Evolutionary conservation across 2,329 filamentous ascomycete species (phyloP), one percentile per base, ranked within the genome.

Genomic region (Amauroascus niger): DNA sequence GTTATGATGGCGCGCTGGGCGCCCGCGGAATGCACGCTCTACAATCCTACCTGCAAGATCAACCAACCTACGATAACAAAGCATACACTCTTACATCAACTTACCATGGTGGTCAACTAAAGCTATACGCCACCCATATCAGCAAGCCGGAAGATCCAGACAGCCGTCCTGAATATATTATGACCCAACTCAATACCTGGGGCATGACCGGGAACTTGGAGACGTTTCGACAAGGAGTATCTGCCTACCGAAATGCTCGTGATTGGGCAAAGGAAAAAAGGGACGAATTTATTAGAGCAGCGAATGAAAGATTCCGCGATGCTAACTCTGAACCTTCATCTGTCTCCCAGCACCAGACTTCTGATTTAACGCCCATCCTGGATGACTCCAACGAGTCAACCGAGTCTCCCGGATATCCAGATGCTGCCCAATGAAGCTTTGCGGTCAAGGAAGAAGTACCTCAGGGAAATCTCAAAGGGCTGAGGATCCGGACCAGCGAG

Each of bases 181-280:
- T 49, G 45, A 57, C 56, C 14, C 49, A 45, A 52, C 3, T 73
- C 1, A 51, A 56, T 0, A 37, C 22, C 1, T 73, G 39, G 28
- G 54, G 1, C 1, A 55, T 74, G 60, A 69, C 63, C 1, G 55
- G 44, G 14, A 57, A 57, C 46, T 14, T 44, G 2, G 59, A 70
- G 2, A 59, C 43, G 3, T 74, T 71, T 49, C 47, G 62, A 16
- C 11, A 64, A 49, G 72, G 71, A n/a, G 64, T 60, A 3, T 63
- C 65, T 2, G 68, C 67, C 46, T 71, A 73, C 55, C 65, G 71
- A 51, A 74, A 75, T 61, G 60, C 61, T 1, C 61, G 67, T 54
- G 68, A 74, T 33, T 60, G 68, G 57, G 68, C 72, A 2, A 59
- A 66, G 56, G 57, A 61, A 32, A 59, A 70, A 46, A 69, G 73